Base-by-base conservation (phyloP, 176 grass and related monocot genomes). In the Echinochloa phyllopogon region DNA sequence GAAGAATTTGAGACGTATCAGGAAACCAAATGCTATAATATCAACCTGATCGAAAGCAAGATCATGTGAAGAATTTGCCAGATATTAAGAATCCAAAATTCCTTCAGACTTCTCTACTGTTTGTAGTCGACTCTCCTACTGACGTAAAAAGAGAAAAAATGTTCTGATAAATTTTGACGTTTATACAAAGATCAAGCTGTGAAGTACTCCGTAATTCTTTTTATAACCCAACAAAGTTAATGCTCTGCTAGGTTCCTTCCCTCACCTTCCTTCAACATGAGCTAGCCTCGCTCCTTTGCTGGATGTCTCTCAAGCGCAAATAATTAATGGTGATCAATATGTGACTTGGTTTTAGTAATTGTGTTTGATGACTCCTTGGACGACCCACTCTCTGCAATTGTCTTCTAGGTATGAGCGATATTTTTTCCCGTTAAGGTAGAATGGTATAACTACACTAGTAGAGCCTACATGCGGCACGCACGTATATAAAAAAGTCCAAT, bases 61-160 rank as follows among this genome's bases (percentile, higher is more conserved):
- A 77, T 77, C 58, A 43, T 65, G 42, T 29, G 7, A 43, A 64
- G 53, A 60, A 77, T 77, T 43, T 44, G 17, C 18, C 47, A 40
- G 1, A 27, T 9, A 52, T 6, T 37, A 45, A 14, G 67, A 45
- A 55, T 7, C 52, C 18, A 82, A 70, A 11, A 72, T 37, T 71
- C 16, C 36, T 25, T 57, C 65, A 14, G 25, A 60, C 24, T 36
- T 38, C 61, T n/a, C 17, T 50, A 13, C 27, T n/a, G 18, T 38
- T 51, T n/a, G 10, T 83, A 63, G 59, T 65, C 29, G 75, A 41
- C 29, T 43, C 23, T 65, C 24, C 33, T n/a, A n/a, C n/a, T 65
- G 4, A 65, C 6, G 14, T 13, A 65, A 37, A 17, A 65, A 38
- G 2, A 8, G 15, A 36, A 52, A 4, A 15, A 47, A 10, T 11